A percentile compares a stretch with the other conserved stretches of the same genome.
These are phyloP conservation scores for Lentithecium fluviatile DNA, from an alignment of 495 filamentous ascomycete genomes.

Conservation along the genomic window DNA sequence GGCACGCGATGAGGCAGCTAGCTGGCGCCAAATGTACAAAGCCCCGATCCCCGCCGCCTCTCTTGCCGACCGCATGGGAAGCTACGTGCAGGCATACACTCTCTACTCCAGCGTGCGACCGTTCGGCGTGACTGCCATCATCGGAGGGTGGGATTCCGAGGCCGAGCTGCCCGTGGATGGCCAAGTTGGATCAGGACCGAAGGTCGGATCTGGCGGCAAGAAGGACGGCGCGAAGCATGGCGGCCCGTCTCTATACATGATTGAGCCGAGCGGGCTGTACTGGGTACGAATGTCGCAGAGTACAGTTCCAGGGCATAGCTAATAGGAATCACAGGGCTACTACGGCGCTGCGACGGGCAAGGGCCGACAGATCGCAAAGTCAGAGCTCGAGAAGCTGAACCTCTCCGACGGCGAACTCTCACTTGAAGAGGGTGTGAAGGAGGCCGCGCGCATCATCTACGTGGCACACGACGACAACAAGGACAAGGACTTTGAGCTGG, in stretches of 20 bases:
- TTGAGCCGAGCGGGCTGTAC: conserved; percentile 93
- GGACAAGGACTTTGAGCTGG: conserved; percentile 98
- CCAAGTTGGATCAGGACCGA: conserved; percentile 77
- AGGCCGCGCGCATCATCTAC: conserved; percentile 94
- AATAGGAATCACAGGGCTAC: conserved; percentile 63
- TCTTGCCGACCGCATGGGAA: conserved; percentile 85
- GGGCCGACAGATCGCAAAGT: conserved; percentile 91
- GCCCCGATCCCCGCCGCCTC: conserved; percentile 82
- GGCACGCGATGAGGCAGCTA: conserved; percentile 86
- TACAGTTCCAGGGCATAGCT: conserved; percentile 9
- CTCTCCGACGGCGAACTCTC: conserved; percentile 73
- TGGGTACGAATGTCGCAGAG: conserved; percentile 59
- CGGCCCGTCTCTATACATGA: conserved; percentile 94
- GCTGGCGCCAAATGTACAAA: conserved; percentile 87
- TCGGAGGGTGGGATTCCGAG: conserved; percentile 90
- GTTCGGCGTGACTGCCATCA: conserved; percentile 92
- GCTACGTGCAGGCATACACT: conserved; percentile 95
- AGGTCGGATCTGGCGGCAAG: conserved; percentile 77
- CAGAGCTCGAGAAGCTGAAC: conserved; percentile 95
- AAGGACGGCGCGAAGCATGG: conserved; percentile 70
- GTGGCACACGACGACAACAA: conserved; percentile 95
- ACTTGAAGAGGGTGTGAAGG: conserved; percentile 84
- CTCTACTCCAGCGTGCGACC: conserved; percentile 94
- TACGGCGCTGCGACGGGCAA: conserved; percentile 97
- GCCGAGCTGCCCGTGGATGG: conserved; percentile 77